Conservation (phyloP, 768 basidiomycete genomes). For the Arthromyces matolae region DNA sequence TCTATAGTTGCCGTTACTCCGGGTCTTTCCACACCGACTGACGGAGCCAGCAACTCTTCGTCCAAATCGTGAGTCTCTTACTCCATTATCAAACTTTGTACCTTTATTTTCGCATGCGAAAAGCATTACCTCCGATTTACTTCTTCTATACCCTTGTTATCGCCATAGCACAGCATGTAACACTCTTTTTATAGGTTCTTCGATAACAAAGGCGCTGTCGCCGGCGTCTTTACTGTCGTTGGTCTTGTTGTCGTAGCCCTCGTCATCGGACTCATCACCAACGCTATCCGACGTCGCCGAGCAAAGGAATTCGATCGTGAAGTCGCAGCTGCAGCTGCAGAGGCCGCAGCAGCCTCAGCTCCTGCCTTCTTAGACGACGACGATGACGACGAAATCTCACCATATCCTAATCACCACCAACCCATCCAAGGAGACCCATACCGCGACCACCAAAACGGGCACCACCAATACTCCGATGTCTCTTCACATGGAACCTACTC, state of each 20-base stretch:
- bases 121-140: not conserved
- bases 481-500: conserved; percentile 48
- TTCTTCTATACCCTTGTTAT: not conserved
- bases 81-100: not conserved
- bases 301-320: conserved; percentile 68
- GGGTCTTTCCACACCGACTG: not conserved
- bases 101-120: not conserved
- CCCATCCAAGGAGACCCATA: not conserved
- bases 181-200: conserved; percentile 33
- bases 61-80: conserved; percentile 4
- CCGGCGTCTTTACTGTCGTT: conserved; percentile 67
- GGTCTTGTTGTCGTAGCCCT: conserved; percentile 57
- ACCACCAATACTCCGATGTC: conserved; percentile 18
- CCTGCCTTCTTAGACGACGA: conserved; percentile 59
- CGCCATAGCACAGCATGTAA: no score
- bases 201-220: conserved; percentile 66
- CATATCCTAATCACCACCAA: not conserved
- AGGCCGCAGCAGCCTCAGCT: conserved; percentile 50
- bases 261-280: conserved; percentile 46
- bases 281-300: conserved; percentile 58
- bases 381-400: conserved; percentile 27
- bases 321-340: conserved; percentile 65
- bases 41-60: not conserved
- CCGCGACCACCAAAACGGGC: not conserved
- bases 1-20: not conserved